These are phyloP conservation scores for Citrus inodora DNA, from an alignment of 345 rosid species.

Conservation along the genomic window DNA sequence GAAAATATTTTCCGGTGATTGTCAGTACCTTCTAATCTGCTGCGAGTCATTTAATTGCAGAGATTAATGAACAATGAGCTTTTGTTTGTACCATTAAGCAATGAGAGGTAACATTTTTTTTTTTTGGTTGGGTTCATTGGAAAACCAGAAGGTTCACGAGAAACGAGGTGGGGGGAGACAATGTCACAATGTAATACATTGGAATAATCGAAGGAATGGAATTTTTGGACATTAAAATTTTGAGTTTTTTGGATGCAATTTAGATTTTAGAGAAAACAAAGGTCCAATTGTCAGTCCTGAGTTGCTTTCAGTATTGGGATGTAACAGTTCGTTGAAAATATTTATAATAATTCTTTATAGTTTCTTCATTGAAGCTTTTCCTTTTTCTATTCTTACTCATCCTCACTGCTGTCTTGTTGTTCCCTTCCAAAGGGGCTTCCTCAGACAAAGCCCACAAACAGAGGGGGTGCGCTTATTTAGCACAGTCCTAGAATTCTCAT, in stretches of 20 bases:
- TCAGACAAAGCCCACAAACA: no score
- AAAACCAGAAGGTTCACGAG: neutral
- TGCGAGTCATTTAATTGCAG: constrained; percentile 1
- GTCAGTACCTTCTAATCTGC: constrained; percentile 3
- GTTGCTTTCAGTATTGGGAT: neutral
- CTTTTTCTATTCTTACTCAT: no score
- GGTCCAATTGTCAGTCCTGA: constrained; percentile 4
- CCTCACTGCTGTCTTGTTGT: no score
- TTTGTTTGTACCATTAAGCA: neutral
- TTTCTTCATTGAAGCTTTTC: neutral
- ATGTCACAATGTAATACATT: neutral
- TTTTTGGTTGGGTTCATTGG: neutral
- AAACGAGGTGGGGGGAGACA: neutral
- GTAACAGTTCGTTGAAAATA: neutral
- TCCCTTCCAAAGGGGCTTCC: no score
- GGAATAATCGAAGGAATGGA: constrained; percentile 5
- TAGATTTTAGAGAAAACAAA: neutral
- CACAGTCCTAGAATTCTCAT: no score
- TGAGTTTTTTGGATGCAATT: neutral
- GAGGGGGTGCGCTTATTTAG: no score
- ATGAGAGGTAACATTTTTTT: neutral
- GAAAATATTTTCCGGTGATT: neutral
- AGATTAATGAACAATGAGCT: neutral
- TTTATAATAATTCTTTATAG: neutral
- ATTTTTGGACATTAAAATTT: constrained; percentile 5